These are phyloP conservation scores for Monosporozyma servazzii DNA, from an alignment of 805 yeast genomes.

Conservation along the genomic window DNA sequence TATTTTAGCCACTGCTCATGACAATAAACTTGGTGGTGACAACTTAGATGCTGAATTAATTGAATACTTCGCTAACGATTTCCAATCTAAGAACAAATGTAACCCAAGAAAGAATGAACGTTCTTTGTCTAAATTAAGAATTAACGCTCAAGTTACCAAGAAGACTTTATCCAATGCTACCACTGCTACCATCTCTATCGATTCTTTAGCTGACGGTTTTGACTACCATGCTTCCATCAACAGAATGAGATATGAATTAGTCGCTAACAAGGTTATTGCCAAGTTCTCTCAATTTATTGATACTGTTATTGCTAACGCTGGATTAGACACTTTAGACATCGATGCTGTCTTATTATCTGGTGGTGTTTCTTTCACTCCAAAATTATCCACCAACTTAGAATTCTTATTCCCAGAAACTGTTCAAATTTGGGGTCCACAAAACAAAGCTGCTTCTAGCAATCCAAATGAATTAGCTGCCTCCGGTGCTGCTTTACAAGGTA, in stretches of 20 bases:
- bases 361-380: constrained; percentile 89
- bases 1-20: constrained; percentile 75
- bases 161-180: constrained; percentile 87
- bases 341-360: constrained; percentile 90
- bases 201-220: constrained; percentile 85
- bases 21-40: constrained; percentile 79
- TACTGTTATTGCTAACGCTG: constrained; percentile 68
- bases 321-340: constrained; percentile 72
- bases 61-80: constrained; percentile 85
- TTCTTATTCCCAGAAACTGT: constrained; percentile 71
- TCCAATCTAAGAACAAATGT: constrained; percentile 74
- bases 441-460: constrained; percentile 67
- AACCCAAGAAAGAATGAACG: constrained; percentile 76
- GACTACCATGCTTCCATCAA: constrained; percentile 91
- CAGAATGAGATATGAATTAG: constrained; percentile 87
- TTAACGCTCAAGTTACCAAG: constrained; percentile 75
- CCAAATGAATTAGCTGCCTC: constrained; percentile 86
- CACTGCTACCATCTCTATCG: constrained; percentile 85
- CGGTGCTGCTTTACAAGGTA: constrained; percentile 96
- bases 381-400: constrained; percentile 67
- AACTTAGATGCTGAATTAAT: constrained; percentile 70
- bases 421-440: constrained; percentile 60
- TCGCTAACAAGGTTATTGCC: constrained; percentile 67
- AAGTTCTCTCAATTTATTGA: constrained; percentile 73
- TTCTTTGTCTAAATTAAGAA: constrained; percentile 79